These are phyloP conservation scores for Pseudomassariella vexata DNA, from an alignment of 2,329 filamentous ascomycete species.

Conservation along the genomic window DNA sequence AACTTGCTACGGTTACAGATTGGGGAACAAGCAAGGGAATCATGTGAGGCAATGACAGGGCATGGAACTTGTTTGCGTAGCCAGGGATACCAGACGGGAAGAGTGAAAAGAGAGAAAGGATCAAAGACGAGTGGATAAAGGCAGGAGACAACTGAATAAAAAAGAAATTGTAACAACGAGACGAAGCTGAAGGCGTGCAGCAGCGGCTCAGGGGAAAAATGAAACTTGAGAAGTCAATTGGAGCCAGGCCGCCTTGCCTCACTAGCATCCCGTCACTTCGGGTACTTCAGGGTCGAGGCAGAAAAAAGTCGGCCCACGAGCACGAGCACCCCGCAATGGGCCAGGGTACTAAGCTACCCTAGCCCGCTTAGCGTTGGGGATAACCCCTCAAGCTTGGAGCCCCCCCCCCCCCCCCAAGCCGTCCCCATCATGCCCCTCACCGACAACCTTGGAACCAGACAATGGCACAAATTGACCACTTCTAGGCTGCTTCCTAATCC, in stretches of 20 bases:
- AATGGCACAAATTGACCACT: background rate
- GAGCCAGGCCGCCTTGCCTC: background rate
- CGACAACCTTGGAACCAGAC: background rate
- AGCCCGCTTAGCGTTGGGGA: too few species aligned
- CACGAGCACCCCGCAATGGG: constrained; percentile 5
- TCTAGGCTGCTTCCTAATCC: too few species aligned
- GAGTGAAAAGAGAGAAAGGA: constrained; percentile 6
- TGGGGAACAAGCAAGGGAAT: constrained; percentile 9
- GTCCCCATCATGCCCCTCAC: background rate
- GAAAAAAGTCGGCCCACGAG: constrained; percentile 6
- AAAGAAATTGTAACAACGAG: background rate
- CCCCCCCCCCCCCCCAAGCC: too few species aligned
- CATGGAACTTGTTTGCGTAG: background rate
- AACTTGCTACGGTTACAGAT: constrained; percentile 11
- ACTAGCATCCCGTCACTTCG: constrained; percentile 13
- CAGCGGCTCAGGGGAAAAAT: background rate
- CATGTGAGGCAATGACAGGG: constrained; percentile 15
- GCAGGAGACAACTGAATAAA: background rate
- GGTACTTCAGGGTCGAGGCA: constrained; percentile 17
- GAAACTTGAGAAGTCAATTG: constrained; percentile 1
- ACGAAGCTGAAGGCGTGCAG: too few species aligned
- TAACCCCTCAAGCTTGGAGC: background rate
- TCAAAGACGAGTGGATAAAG: background rate
- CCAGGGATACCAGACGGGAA: constrained; percentile 3
- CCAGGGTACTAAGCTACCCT: too few species aligned